Conservation (phyloP, 768 basidiomycete species). For the Kwoniella sp. region DNA sequence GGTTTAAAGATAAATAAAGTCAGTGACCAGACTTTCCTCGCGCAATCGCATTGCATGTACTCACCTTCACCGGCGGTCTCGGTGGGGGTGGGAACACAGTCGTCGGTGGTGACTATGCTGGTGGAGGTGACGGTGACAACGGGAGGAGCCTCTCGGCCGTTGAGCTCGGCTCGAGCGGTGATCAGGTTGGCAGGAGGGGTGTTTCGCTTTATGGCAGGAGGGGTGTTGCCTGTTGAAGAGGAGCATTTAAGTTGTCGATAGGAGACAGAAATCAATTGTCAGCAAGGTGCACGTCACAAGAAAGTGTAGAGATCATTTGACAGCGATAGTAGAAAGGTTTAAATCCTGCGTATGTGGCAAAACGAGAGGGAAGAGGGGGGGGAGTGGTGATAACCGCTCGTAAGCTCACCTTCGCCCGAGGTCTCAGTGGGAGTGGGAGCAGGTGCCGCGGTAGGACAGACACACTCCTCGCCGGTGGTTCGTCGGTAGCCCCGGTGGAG, state of each 20-base stretch:
- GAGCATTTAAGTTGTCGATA: too few species aligned
- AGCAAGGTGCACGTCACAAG: too few species aligned
- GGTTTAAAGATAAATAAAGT: background rate
- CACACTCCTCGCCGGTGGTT: constrained; percentile 13
- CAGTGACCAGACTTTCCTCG: background rate
- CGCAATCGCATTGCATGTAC: background rate
- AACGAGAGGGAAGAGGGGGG: too few species aligned
- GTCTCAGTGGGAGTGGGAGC: background rate
- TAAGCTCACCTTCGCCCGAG: background rate
- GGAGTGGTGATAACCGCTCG: too few species aligned
- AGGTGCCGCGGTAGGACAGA: constrained; percentile 8
- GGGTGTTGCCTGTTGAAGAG: background rate
- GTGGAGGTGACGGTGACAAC: constrained; percentile 14
- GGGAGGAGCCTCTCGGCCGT: background rate
- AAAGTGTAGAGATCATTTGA: too few species aligned
- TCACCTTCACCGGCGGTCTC: constrained; percentile 6
- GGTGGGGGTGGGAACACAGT: constrained; percentile 13
- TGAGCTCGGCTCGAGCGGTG: constrained; percentile 4
- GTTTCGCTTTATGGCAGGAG: background rate
- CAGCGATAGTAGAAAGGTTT: too few species aligned
- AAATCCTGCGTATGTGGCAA: too few species aligned
- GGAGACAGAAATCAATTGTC: too few species aligned
- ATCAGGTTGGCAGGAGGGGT: constrained; percentile 8
- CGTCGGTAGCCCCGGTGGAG: background rate
- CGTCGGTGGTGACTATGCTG: constrained; percentile 10